These are phyloP conservation scores for Letharia columbiana DNA, from an alignment of 495 filamentous ascomycete species.

Conservation along the genomic window DNA sequence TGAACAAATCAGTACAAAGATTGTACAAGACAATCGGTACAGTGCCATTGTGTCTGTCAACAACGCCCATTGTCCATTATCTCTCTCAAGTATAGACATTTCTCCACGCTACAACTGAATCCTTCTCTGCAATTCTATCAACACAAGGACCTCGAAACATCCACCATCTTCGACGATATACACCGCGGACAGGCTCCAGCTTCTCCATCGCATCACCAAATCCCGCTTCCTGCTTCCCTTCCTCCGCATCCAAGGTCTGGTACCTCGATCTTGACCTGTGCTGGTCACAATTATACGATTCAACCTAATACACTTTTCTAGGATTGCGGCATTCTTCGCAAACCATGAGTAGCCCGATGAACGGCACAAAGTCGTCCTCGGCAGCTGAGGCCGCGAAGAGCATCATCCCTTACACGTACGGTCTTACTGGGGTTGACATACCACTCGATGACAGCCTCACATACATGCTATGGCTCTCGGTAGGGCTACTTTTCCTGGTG, in stretches of 20 bases:
- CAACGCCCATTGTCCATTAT: neutral
- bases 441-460: slow-evolving; percentile 21
- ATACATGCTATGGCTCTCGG: slow-evolving; percentile 33
- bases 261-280: slow-evolving; percentile 13
- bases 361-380: slow-evolving; percentile 2
- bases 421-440: slow-evolving; percentile 23
- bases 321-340: neutral
- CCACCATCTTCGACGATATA: neutral
- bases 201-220: slow-evolving; percentile 1
- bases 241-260: slow-evolving; percentile 5
- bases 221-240: neutral
- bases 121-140: neutral
- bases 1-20: slow-evolving; percentile 4
- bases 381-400: slow-evolving; percentile 8
- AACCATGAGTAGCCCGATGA: neutral
- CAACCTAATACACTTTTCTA: neutral
- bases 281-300: slow-evolving; percentile 1
- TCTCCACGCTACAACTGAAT: neutral
- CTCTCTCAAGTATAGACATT: neutral
- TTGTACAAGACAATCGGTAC: neutral
- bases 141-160: neutral
- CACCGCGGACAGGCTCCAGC: neutral
- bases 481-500: slow-evolving; percentile 41
- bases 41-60: neutral
- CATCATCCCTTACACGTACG: slow-evolving; percentile 19